Evolutionary conservation across 345 rosid species (phyloP).

Genomic region (Sonneratia caseolaris): DNA sequence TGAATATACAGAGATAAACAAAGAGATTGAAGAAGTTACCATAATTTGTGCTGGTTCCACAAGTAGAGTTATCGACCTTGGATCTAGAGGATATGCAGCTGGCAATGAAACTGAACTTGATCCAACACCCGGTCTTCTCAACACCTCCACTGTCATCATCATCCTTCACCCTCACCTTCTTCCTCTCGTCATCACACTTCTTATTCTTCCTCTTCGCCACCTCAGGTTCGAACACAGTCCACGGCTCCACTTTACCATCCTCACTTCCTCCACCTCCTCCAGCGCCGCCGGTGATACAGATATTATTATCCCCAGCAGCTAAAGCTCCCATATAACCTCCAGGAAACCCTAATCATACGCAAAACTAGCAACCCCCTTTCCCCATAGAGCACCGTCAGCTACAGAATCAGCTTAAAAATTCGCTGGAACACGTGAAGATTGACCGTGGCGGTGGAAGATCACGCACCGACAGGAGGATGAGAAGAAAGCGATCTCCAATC

Average conservation of each 20-base stretch:
- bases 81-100: conserved; percentile 69
- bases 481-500: too few species aligned
- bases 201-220: background rate
- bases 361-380: background rate
- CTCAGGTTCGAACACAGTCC: conserved; percentile 31
- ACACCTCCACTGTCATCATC: conserved; percentile 17
- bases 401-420: too few species aligned
- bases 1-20: background rate
- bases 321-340: background rate
- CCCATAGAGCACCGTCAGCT: too few species aligned
- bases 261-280: conserved; percentile 20
- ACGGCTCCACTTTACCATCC: conserved; percentile 34
- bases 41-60: conserved; percentile 39
- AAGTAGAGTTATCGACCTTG: conserved; percentile 59
- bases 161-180: conserved; percentile 20
- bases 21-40: conserved; percentile 12
- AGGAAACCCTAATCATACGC: conserved; percentile 1
- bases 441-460: too few species aligned
- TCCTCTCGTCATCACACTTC: conserved; percentile 5
- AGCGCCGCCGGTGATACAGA: conserved; percentile 16
- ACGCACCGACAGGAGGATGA: too few species aligned
- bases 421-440: too few species aligned
- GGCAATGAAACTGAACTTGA: conserved; percentile 43
- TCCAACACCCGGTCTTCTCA: conserved; percentile 60
- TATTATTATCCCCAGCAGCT: conserved; percentile 8